Evolutionary conservation across 2,329 filamentous ascomycete species (phyloP).

Genomic region (Xylariaceae sp.): DNA sequence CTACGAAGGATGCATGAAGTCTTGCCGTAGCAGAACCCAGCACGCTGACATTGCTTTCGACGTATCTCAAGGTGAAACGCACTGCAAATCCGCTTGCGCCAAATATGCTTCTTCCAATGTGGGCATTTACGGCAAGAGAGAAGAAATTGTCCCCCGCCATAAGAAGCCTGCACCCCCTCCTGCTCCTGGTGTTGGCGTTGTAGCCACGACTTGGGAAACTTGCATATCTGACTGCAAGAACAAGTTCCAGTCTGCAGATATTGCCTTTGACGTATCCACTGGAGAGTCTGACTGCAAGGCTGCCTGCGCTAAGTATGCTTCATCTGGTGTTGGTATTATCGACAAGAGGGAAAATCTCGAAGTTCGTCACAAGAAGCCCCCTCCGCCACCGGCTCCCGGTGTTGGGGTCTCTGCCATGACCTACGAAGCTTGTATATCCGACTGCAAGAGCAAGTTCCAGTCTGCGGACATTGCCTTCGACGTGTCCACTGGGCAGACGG

Average conservation of each 20-base stretch:
- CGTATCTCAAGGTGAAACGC: not conserved
- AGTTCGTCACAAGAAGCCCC: not conserved
- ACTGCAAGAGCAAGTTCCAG: constrained; percentile 2
- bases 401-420: not conserved
- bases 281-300: constrained; percentile 4
- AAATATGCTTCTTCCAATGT: not conserved
- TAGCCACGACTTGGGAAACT: not conserved
- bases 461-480: constrained; percentile 1
- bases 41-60: constrained; percentile 2
- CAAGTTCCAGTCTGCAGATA: constrained; percentile 3
- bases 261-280: constrained; percentile 5
- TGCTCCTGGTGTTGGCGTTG: not conserved
- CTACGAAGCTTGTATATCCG: constrained; percentile 7
- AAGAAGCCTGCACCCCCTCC: not conserved
- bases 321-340: not conserved
- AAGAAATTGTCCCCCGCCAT: not conserved
- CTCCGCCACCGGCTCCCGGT: not conserved
- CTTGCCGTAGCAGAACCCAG: constrained; percentile 1
- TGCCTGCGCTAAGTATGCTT: not conserved
- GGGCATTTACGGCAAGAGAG: not conserved
- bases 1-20: constrained; percentile 11
- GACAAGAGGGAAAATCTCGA: not conserved
- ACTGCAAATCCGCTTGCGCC: constrained; percentile 3
- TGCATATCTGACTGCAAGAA: constrained; percentile 9
- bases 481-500: not conserved